Base-by-base conservation (phyloP, 202 grass and related monocot species). In the Carex sylvatica region DNA sequence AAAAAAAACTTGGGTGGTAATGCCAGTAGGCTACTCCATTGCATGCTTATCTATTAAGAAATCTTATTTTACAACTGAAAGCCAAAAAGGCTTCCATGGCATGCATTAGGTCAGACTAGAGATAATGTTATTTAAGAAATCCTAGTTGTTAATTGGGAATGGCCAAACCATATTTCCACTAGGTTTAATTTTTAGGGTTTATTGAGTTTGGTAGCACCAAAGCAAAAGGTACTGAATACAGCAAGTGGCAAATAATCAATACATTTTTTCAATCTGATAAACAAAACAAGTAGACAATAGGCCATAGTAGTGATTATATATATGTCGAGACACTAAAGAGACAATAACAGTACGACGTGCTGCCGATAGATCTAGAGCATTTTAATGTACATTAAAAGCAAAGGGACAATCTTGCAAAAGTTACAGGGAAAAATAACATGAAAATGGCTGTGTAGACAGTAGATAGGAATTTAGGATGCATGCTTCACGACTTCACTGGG, bases 1-100 rank as follows among this genome's bases (percentile, higher is more conserved):
- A 90, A 86, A 85, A 61, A 73, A 20, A 63, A 77, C 55, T 28
- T 78, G 16, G 26, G 80, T 56, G 64, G 82, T 83, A 87, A 88
- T 51, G 82, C 9, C 44, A 84, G 14, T 20, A 72, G 76, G 77
- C 1, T 66, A 64, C 30, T 65, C 6, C 83, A 74, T 88, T 58
- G 79, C 46, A 84, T 84, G 70, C 88, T 90, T 90, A 85, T 88
- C 86, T 49, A 20, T 73, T 63, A 88, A 89, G 85, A 85, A 85
- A 87, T 74, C 22, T 63, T 66, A 55, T 66, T 59, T 73, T 62
- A 62, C 64, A 61, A 78, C 9, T 66, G 63, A 56, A 65, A 54
- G 70, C 30, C 31, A 40, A 35, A 80, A 82, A 82, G 70, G 61
- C 46, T 67, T 53, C 18, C 65, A 82, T 77, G 80, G 80, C 62